phyloP scores from a whole-genome alignment of 768 basidiomycete genomes.

The Zangia roseola region DNA sequence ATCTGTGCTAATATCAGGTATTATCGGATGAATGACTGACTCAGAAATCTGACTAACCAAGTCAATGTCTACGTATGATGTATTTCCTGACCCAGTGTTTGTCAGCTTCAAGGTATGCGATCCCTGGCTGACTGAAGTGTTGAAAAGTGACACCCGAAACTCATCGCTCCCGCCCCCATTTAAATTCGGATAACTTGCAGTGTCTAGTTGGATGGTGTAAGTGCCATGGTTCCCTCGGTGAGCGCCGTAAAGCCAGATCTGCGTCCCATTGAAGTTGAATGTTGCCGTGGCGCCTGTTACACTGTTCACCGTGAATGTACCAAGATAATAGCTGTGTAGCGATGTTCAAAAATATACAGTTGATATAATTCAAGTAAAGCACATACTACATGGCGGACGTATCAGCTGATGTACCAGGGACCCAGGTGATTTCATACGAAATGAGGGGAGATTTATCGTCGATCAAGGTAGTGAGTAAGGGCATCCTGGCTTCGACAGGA shows the following conservation, averaged over 20 bases:
- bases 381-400: slow-evolving; percentile 15
- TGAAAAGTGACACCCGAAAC: slow-evolving; percentile 46
- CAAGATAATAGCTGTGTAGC: slow-evolving; percentile 34
- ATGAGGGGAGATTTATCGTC: slow-evolving; percentile 35
- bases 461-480: slow-evolving; percentile 22
- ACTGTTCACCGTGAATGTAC: slow-evolving; percentile 41
- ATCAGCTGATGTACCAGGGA: slow-evolving; percentile 16
- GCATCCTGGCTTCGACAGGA: slow-evolving; percentile 14
- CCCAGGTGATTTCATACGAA: slow-evolving; percentile 25
- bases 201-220: slow-evolving; percentile 45
- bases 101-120: slow-evolving; percentile 36
- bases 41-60: slow-evolving; percentile 32
- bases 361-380: too few relatives aligned
- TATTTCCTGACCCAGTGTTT: slow-evolving; percentile 34
- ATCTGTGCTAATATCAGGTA: slow-evolving; percentile 14
- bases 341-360: background rate
- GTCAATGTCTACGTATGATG: slow-evolving; percentile 44
- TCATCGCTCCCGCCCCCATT: slow-evolving; percentile 29
- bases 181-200: slow-evolving; percentile 21
- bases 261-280: slow-evolving; percentile 50
- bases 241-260: slow-evolving; percentile 49
- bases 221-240: slow-evolving; percentile 47
- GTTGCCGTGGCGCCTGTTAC: slow-evolving; percentile 32
- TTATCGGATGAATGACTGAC: too few relatives aligned
- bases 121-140: slow-evolving; percentile 31